Conservation (phyloP, 345 rosid genomes). For the Hibiscus tridactylites region DNA sequence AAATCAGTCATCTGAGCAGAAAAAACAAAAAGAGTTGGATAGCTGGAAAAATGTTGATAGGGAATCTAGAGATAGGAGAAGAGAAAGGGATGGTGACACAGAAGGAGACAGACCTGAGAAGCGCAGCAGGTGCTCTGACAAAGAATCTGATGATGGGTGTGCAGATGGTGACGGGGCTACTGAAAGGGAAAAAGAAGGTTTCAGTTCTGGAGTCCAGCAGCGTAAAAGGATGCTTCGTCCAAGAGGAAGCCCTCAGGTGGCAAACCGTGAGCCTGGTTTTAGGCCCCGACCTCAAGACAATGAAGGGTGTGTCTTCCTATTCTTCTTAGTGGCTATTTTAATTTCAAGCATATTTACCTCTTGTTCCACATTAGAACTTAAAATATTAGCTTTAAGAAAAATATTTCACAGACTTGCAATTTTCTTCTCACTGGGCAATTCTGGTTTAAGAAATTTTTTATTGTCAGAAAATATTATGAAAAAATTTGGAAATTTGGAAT, state of each 20-base stretch:
- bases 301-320: conserved; percentile 64
- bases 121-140: conserved; percentile 54
- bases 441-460: background rate
- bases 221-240: conserved; percentile 93
- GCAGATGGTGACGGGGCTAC: conserved; percentile 70
- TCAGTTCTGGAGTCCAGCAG: conserved; percentile 85
- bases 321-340: conserved; percentile 13
- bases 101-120: conserved; percentile 89
- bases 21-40: conserved; percentile 68
- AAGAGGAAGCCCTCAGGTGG: conserved; percentile 80
- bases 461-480: background rate
- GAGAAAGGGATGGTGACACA: conserved; percentile 62
- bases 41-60: conserved; percentile 54
- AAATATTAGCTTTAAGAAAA: background rate
- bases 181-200: conserved; percentile 77
- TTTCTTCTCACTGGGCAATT: background rate
- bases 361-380: background rate
- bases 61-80: conserved; percentile 78
- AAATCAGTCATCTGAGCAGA: conserved; percentile 44
- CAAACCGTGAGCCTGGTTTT: conserved; percentile 55
- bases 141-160: conserved; percentile 83
- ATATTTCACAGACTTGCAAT: background rate
- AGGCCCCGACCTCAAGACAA: conserved; percentile 67
- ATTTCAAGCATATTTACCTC: conserved; percentile 6
- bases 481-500: no score